Conservation (phyloP, 2,329 filamentous ascomycete species). For the Sporothrix luriei region DNA sequence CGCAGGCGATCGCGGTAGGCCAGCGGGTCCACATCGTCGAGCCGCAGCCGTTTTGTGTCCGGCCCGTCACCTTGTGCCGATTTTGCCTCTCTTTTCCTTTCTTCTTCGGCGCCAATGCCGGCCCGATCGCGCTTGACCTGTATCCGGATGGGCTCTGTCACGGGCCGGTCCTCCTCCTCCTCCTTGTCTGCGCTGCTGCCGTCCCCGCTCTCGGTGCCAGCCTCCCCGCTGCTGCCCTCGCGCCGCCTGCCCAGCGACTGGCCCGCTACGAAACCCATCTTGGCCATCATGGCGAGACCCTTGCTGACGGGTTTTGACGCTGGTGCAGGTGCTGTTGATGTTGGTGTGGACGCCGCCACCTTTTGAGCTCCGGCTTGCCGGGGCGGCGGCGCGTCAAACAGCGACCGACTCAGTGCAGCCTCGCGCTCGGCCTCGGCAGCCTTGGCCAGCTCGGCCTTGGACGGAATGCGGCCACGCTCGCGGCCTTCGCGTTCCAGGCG, state of each 20-base stretch:
- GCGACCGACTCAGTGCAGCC: slow-evolving; percentile 71
- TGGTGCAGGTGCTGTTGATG: slow-evolving; percentile 37
- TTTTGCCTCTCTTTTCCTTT: slow-evolving; percentile 53
- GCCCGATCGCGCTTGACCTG: slow-evolving; percentile 75
- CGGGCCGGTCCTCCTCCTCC: slow-evolving; percentile 22
- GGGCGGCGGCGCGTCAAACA: slow-evolving; percentile 56
- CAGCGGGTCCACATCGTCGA: slow-evolving; percentile 59
- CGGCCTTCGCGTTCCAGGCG: slow-evolving; percentile 65
- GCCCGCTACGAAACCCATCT: slow-evolving; percentile 84
- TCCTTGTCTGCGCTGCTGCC: background rate
- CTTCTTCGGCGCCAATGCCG: slow-evolving; percentile 77
- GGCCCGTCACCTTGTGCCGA: slow-evolving; percentile 51
- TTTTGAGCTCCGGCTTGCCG: slow-evolving; percentile 35
- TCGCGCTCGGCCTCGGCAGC: slow-evolving; percentile 74
- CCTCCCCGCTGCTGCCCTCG: slow-evolving; percentile 31
- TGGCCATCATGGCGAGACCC: slow-evolving; percentile 94
- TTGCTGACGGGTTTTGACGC: slow-evolving; percentile 66
- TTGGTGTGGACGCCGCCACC: background rate
- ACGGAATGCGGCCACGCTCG: slow-evolving; percentile 68
- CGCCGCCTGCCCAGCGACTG: slow-evolving; percentile 65
- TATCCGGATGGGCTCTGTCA: slow-evolving; percentile 72
- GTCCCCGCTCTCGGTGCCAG: background rate
- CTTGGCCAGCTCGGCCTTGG: slow-evolving; percentile 79
- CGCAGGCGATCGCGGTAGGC: slow-evolving; percentile 75
- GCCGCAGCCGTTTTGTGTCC: slow-evolving; percentile 44